Base-by-base conservation (phyloP, 1,284 basidiomycete genomes). In the Ustanciosporium gigantosporum region DNA sequence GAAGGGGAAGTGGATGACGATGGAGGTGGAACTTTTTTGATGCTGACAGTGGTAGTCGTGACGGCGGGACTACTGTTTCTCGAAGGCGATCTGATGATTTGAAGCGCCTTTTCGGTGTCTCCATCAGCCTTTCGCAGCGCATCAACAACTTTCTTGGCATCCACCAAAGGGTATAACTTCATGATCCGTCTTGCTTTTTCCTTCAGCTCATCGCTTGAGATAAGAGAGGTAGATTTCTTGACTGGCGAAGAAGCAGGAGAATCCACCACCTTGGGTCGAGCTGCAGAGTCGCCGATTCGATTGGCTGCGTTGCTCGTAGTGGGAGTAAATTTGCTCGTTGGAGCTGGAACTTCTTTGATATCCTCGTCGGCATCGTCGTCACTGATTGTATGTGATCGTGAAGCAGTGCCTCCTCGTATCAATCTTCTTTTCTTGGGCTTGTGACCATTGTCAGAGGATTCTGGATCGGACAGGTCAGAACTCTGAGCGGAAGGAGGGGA, bases 361-460 rank as follows among this genome's bases (percentile, higher is more conserved):
- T 29, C 27, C 9, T 29, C 27, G n/a, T n/a, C n/a, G 27, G 11
- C 24, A 11, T 16, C 14, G 15, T 48, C 47, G 21, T 48, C 38
- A 16, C 46, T 44, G 9, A 34, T 22, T 9, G 50, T 38, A 22
- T 35, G 44, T 14, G 59, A 56, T 2, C 21, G 42, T 2, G 55
- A 41, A n/a, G 36, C 46, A 41, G 5, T 36, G 6, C 5, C 40
- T 35, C 61, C 61, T 22, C 61, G 38, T 6, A 65, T 49, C 4
- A 65, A 47, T 6, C 47, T 46, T 1, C 61, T 48, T 46, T 59
- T 65, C 27, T 59, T 65, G 9, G 56, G 56, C 31, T 55, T 48
- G 16, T 41, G 61, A 24, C 48, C 52, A 14, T 40, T 41, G 3
- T 22, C 31, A 9, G 49, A 49, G 4, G 46, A 64, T 5, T 62